Percentiles rank a stretch among this genome's conserved stretches.
phyloP scores from a whole-genome alignment of 352 stramenopile species.

The Pythium brassicae region DNA sequence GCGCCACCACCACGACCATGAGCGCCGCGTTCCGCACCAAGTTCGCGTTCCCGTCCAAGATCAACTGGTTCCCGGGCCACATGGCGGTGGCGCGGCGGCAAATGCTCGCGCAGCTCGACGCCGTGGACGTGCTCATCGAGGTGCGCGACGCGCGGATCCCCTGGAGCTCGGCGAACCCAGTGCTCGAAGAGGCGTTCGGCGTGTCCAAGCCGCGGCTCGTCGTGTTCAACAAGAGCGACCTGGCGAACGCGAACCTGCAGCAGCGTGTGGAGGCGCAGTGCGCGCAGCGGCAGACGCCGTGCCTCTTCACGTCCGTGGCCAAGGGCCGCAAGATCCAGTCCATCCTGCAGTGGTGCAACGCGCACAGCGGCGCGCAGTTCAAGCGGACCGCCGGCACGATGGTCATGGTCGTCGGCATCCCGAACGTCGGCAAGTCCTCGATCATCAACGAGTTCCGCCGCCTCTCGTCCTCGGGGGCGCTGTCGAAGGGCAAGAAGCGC shows the following conservation, averaged over 20 bases:
- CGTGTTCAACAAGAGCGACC: conserved; percentile 86
- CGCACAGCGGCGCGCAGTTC: conserved; percentile 73
- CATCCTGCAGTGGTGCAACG: conserved; percentile 80
- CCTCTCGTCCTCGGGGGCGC: conserved; percentile 62
- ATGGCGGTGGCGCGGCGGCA: conserved; percentile 76
- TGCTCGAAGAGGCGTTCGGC: conserved; percentile 73
- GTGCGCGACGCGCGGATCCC: conserved; percentile 82
- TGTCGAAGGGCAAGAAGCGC: conserved; percentile 80
- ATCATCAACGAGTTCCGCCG: conserved; percentile 87
- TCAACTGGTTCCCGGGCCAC: conserved; percentile 88
- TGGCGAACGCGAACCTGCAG: conserved; percentile 85
- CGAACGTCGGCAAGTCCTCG: conserved; percentile 89
- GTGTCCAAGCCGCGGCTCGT: conserved; percentile 76
- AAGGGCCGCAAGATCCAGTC: conserved; percentile 70
- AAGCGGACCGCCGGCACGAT: conserved; percentile 81
- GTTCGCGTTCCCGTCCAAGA: conserved; percentile 75
- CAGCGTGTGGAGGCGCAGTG: conserved; percentile 66
- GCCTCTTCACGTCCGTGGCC: conserved; percentile 77
- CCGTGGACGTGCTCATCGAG: conserved; percentile 80
- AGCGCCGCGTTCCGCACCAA: conserved; percentile 61
- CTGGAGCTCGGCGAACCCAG: conserved; percentile 77
- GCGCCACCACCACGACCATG: conserved; percentile 21
- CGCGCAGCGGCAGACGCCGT: conserved; percentile 36
- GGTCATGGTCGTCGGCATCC: conserved; percentile 87
- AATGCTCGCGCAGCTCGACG: conserved; percentile 80